Percentiles rank a stretch among this genome's conserved stretches.
These are phyloP conservation scores for Starmerella potacharoeniae DNA, from an alignment of 805 yeast genomes.

Conservation along the genomic window DNA sequence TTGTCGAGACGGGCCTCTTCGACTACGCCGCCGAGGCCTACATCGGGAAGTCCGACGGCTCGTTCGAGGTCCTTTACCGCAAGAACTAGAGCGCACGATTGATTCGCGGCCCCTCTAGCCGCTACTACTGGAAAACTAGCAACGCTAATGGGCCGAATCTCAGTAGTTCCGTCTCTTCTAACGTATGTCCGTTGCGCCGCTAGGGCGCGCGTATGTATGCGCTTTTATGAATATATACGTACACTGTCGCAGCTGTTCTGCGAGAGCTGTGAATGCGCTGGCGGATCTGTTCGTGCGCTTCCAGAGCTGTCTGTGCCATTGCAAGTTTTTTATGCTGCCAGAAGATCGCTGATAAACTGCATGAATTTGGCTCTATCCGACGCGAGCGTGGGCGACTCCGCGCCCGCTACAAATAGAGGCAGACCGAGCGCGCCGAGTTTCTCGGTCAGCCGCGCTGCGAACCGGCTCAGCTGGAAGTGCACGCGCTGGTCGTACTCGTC, in stretches of 20 bases:
- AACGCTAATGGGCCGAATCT: too few species aligned
- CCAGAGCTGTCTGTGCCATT: too few species aligned
- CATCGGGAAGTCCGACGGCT: slow-evolving; percentile 78
- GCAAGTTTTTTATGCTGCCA: not conserved
- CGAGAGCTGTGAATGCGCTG: too few species aligned
- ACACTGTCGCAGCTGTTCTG: too few species aligned
- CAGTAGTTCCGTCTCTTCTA: too few species aligned
- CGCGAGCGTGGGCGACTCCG: not conserved
- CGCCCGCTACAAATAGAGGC: slow-evolving; percentile 1
- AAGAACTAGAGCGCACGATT: not conserved
- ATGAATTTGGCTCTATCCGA: slow-evolving; percentile 7
- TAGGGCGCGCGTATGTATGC: too few species aligned
- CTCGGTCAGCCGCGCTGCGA: not conserved
- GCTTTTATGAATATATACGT: too few species aligned
- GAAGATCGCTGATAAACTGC: slow-evolving; percentile 4
- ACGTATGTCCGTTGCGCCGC: too few species aligned
- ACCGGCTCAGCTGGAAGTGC: slow-evolving; percentile 4
- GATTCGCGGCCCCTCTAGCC: too few species aligned
- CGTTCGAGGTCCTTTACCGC: slow-evolving; percentile 27
- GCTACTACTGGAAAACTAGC: too few species aligned
- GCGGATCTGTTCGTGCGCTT: too few species aligned
- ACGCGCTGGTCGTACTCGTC: slow-evolving; percentile 9
- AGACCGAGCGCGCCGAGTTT: slow-evolving; percentile 8
- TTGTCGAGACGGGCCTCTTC: slow-evolving; percentile 92
- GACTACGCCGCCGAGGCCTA: slow-evolving; percentile 63